A percentile compares a stretch with the other conserved stretches of the same genome.
These are phyloP conservation scores for Schizochytrium sp. DNA, from an alignment of 108 stramenopile genomes.

Conservation along the genomic window DNA sequence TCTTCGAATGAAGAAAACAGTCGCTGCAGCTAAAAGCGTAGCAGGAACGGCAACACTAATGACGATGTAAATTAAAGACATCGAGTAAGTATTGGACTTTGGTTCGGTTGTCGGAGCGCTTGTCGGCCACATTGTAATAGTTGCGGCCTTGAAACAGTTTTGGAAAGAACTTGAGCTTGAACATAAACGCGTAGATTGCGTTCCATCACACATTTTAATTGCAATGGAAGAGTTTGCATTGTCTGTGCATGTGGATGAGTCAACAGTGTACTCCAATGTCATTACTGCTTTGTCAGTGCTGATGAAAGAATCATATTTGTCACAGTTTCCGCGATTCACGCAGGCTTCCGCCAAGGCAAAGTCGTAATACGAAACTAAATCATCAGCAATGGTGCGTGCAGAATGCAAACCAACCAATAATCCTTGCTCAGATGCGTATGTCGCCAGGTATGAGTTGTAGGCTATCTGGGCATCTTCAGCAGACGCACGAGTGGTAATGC, in stretches of 20 bases:
- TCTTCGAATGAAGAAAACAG: too few species aligned
- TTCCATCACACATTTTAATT: not conserved
- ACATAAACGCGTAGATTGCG: not conserved
- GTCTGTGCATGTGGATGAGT: not conserved
- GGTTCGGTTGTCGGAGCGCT: not conserved
- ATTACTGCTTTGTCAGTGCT: not conserved
- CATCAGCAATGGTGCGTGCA: not conserved
- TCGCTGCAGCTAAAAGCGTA: too few species aligned
- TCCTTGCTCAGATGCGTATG: not conserved
- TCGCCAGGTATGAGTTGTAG: not conserved
- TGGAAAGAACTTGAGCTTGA: not conserved
- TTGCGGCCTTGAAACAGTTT: constrained; percentile 22
- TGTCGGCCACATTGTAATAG: constrained; percentile 43
- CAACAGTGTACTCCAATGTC: not conserved
- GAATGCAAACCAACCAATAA: constrained; percentile 16
- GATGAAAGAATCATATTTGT: not conserved
- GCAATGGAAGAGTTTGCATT: not conserved
- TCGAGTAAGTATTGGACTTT: too few species aligned
- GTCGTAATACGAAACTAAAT: not conserved
- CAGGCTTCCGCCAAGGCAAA: constrained; percentile 38
- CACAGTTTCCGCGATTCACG: constrained; percentile 7
- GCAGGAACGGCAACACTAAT: too few species aligned
- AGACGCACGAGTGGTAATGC: not conserved
- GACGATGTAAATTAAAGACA: too few species aligned
- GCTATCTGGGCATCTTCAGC: constrained; percentile 2